Percentiles rank a stretch among this genome's conserved stretches.
Evolutionary conservation across 805 yeast species (phyloP).

Genomic region (Candida berthetii): DNA sequence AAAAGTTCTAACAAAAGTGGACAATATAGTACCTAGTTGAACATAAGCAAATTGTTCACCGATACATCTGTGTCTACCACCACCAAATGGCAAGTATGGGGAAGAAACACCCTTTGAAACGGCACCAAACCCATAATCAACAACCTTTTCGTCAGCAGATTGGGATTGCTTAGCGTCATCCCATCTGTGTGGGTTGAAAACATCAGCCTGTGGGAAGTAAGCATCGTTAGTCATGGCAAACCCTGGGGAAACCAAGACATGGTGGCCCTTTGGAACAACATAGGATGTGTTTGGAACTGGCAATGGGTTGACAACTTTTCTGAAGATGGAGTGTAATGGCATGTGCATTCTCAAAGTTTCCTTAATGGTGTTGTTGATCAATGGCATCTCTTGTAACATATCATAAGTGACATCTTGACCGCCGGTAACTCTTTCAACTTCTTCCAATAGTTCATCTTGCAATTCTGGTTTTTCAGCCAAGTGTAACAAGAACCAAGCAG

Average conservation of each 20-base stretch:
- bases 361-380: constrained; percentile 77
- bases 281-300: constrained; percentile 73
- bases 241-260: constrained; percentile 92
- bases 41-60: constrained; percentile 97
- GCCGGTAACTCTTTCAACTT: constrained; percentile 59
- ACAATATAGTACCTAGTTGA: constrained; percentile 82
- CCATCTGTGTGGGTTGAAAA: constrained; percentile 91
- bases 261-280: constrained; percentile 85
- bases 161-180: constrained; percentile 23
- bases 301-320: constrained; percentile 77
- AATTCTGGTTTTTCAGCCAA: constrained; percentile 82
- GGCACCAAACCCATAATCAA: constrained; percentile 96
- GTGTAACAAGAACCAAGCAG: constrained; percentile 91
- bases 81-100: constrained; percentile 97
- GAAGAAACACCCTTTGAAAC: constrained; percentile 94
- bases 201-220: constrained; percentile 71
- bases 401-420: constrained; percentile 73
- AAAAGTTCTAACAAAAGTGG: constrained; percentile 67
- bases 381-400: constrained; percentile 72
- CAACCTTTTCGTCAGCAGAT: constrained; percentile 32
- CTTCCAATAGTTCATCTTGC: constrained; percentile 75
- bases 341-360: constrained; percentile 95
- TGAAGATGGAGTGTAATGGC: constrained; percentile 94
- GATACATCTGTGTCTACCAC: constrained; percentile 98
- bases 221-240: constrained; percentile 71